A percentile compares a stretch with the other conserved stretches of the same genome.
Evolutionary conservation across 352 stramenopile genomes (phyloP).

Genomic region (Globisporangium viniferum): DNA sequence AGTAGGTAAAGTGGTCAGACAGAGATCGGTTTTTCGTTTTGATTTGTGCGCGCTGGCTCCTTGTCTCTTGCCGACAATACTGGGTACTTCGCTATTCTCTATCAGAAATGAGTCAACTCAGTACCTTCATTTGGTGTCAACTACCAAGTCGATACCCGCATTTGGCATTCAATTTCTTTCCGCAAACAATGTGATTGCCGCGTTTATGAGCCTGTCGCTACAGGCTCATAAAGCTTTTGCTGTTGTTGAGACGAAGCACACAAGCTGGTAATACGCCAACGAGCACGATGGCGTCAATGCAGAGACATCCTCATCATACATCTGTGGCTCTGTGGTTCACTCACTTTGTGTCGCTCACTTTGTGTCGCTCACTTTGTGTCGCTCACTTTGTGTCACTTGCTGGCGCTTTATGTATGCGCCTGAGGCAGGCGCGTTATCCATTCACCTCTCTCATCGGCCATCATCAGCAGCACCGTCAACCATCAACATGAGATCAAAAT

Average conservation of each 20-base stretch:
- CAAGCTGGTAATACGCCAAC: background rate
- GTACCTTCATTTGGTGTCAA: no score
- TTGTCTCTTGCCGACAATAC: background rate
- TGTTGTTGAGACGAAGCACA: constrained; percentile 6
- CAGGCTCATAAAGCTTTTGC: background rate
- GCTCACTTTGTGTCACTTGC: no score
- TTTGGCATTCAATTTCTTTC: background rate
- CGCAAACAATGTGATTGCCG: background rate
- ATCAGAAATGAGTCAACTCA: background rate
- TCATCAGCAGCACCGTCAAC: background rate
- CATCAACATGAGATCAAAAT: constrained; percentile 6
- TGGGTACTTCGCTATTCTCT: background rate
- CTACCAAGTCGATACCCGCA: background rate
- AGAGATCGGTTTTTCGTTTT: constrained; percentile 4
- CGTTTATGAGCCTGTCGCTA: background rate
- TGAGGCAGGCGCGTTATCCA: constrained; percentile 5
- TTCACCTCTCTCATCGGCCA: background rate
- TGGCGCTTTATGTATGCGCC: background rate
- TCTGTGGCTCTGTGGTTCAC: no score
- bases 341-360: no score
- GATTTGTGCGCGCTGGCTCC: background rate
- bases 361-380: no score
- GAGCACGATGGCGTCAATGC: background rate
- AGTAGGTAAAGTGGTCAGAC: constrained; percentile 10
- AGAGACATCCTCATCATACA: no score